Evolutionary conservation across 2,329 filamentous ascomycete species (phyloP), one percentile per base, ranked within the genome.

Genomic region (Alternaria brassicae): DNA sequence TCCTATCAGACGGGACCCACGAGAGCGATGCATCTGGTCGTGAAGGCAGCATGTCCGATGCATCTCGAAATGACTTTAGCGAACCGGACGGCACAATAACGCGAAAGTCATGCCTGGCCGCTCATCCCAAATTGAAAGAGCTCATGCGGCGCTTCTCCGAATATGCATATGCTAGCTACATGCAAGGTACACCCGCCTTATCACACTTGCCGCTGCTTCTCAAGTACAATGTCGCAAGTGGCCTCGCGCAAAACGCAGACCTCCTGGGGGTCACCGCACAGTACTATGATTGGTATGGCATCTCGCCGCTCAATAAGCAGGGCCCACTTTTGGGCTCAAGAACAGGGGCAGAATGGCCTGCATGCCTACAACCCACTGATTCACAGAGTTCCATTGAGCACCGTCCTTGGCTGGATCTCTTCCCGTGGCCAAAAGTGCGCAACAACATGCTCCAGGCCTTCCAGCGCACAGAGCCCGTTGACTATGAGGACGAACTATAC

Each of bases 391-490:
- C 67, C 0, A 66, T 73, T 0, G 66, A 71, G 6, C 81, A 83
- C 53, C 81, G 83, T 61, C 80, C 81, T 0, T 76, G 76, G 64
- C 65, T 78, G 8, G 77, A 80, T 41, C 54, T 77, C 2, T 74
- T 79, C 27, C 78, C 77, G 0, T 73, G 76, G 19, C 77, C 80
- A 0, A 63, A 65, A 6, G 65, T 80, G 36, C 73, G 81, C 19
- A 79, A 83, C 61, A 81, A 81, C 50, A 23, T 71, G 37, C 37
- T 71, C 15, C 50, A 44, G 23, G 19, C 27, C 1, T 34, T 44
- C 6, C 32, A 28, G 4, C 80, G 81, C 50, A 65, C 81, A 8
- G 53, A 58, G 23, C 71, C 78, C 56, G 76, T 65, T 3, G 63
- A 59, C 7, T n/a, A 66, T 4, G 66, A 65, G 27, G 69, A 70